Percentiles rank a stretch among this genome's conserved stretches.
These are phyloP conservation scores for Globisporangium nodosum DNA, from an alignment of 352 stramenopile genomes.

Conservation along the genomic window DNA sequence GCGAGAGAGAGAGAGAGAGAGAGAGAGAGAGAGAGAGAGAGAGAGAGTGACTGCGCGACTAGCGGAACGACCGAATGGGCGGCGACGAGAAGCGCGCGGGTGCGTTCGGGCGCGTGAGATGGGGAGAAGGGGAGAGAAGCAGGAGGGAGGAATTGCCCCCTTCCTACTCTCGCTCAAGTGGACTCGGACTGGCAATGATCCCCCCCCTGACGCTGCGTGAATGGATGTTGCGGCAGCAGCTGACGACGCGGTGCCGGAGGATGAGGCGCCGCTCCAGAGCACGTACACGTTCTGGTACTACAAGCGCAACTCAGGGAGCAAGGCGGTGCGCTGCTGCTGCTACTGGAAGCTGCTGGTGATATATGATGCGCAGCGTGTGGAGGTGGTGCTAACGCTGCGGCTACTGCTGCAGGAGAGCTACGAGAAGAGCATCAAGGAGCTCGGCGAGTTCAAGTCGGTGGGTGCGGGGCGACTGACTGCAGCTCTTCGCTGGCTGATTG, in stretches of 20 bases:
- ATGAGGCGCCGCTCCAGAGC: constrained; percentile 80
- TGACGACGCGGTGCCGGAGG: constrained; percentile 16
- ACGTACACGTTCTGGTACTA: constrained; percentile 90
- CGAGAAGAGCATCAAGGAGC: constrained; percentile 92
- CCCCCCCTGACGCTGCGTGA: too few relatives aligned
- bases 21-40: too few relatives aligned
- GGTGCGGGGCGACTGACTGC: not conserved
- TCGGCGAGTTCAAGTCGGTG: constrained; percentile 90
- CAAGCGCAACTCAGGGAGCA: constrained; percentile 81
- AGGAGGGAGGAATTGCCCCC: too few relatives aligned
- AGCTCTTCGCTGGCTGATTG: too few relatives aligned
- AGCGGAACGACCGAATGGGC: constrained; percentile 2
- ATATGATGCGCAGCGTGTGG: not conserved
- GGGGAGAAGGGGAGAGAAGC: not conserved
- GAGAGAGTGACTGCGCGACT: not conserved
- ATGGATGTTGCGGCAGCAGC: too few relatives aligned
- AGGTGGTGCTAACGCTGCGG: too few relatives aligned
- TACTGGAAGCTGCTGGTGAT: not conserved
- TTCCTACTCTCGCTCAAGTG: too few relatives aligned
- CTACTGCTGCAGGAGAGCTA: constrained; percentile 74
- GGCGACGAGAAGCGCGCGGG: constrained; percentile 12
- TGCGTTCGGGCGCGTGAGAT: not conserved
- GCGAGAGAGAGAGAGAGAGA: too few relatives aligned
- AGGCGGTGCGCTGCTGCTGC: constrained; percentile 40
- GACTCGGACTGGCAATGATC: too few relatives aligned